Percentiles rank a stretch among this genome's conserved stretches.
These are phyloP conservation scores for Fusarium duplospermum DNA, from an alignment of 2,329 filamentous ascomycete genomes.

Conservation along the genomic window DNA sequence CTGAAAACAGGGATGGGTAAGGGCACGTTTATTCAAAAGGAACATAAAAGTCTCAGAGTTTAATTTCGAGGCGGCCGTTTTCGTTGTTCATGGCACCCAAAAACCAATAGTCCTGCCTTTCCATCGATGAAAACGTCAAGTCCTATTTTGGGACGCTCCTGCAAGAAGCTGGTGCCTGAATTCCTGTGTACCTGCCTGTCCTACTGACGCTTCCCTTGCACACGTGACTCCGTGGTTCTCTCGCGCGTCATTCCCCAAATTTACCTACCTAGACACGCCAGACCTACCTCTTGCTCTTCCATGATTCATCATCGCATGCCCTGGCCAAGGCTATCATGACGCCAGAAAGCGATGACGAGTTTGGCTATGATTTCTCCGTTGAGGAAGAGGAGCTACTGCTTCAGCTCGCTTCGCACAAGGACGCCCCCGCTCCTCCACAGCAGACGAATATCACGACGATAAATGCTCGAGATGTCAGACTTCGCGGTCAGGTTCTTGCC, in stretches of 20 bases:
- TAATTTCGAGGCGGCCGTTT: neutral
- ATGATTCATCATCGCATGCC: constrained; percentile 37
- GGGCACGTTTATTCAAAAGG: neutral
- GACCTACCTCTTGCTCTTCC: constrained; percentile 1
- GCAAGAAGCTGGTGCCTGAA: constrained; percentile 7
- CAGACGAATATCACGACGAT: constrained; percentile 28
- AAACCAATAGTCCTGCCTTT: neutral
- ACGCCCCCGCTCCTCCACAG: constrained; percentile 6
- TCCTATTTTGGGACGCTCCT: neutral
- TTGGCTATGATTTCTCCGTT: constrained; percentile 59
- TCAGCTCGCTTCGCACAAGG: constrained; percentile 45
- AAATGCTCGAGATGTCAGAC: constrained; percentile 35
- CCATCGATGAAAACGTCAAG: neutral
- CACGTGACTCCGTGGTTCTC: constrained; percentile 41
- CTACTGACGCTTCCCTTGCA: too few relatives aligned
- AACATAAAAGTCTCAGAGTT: neutral
- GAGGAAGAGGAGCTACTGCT: constrained; percentile 59
- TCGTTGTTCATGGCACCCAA: neutral
- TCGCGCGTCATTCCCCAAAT: constrained; percentile 28
- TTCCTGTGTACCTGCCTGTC: neutral
- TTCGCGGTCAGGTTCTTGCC: constrained; percentile 16
- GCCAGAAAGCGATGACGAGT: constrained; percentile 55
- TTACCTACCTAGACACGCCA: constrained; percentile 1
- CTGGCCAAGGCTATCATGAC: constrained; percentile 26
- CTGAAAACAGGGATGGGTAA: neutral